A percentile compares a stretch with the other conserved stretches of the same genome.
These are phyloP conservation scores for Lyophyllum semitale DNA, from an alignment of 768 basidiomycete species.

Conservation along the genomic window DNA sequence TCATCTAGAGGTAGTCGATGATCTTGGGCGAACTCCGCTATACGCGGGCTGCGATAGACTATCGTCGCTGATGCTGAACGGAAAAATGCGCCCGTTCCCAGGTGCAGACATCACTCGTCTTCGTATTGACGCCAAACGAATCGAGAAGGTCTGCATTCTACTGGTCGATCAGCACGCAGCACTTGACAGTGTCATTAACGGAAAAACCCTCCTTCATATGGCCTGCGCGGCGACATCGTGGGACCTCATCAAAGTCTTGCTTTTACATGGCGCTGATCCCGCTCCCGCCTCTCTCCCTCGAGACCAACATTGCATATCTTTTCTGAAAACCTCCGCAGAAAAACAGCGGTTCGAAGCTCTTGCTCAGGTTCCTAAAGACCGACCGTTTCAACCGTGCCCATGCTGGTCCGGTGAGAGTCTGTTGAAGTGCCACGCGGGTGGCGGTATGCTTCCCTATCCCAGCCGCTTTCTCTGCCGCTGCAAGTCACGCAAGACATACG, in stretches of 20 bases:
- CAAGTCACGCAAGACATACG: too few species aligned
- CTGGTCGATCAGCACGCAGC: too few species aligned
- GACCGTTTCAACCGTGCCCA: background rate
- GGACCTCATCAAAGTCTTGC: background rate
- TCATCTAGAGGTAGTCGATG: background rate
- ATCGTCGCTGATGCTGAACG: background rate
- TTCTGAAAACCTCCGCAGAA: background rate
- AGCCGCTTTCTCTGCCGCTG: too few species aligned
- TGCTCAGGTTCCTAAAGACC: background rate
- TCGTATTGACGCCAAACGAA: too few species aligned
- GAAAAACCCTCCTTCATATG: background rate
- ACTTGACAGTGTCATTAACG: too few species aligned
- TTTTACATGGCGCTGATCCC: background rate
- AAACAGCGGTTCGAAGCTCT: background rate
- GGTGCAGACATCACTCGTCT: background rate
- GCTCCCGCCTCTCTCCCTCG: background rate
- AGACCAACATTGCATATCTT: background rate
- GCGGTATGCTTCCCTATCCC: too few species aligned
- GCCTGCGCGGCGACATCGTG: background rate
- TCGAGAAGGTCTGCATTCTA: too few species aligned
- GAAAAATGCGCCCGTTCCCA: background rate
- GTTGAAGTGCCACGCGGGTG: too few species aligned
- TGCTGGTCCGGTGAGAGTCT: background rate
- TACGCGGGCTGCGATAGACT: background rate
- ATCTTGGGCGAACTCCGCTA: background rate